Percentiles rank a stretch among this genome's conserved stretches.
phyloP scores from a whole-genome alignment of 208 protist species.

The Phytomonas sp. region DNA sequence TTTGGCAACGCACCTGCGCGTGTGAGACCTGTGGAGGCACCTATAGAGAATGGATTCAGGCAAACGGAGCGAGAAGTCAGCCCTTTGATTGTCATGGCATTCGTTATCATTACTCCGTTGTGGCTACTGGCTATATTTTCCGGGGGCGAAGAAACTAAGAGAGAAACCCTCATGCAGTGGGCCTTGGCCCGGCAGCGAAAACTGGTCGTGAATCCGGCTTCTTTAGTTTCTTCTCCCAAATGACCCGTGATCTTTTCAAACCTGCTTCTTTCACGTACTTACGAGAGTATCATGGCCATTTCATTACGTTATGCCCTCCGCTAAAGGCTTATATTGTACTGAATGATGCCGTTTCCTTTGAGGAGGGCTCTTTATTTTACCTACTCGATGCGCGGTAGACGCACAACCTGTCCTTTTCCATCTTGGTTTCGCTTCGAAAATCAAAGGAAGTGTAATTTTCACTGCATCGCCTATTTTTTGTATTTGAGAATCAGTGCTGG shows the following conservation, averaged over 20 bases:
- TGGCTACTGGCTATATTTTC: constrained; percentile 23
- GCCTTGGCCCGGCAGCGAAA: too few relatives aligned
- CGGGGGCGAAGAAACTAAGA: neutral
- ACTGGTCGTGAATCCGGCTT: too few relatives aligned
- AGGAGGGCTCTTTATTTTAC: too few relatives aligned
- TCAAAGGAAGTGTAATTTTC: neutral
- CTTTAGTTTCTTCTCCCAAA: too few relatives aligned
- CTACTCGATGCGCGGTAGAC: too few relatives aligned
- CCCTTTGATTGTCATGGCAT: constrained; percentile 31
- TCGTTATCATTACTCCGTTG: constrained; percentile 43
- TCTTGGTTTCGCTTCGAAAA: neutral
- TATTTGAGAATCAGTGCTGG: neutral
- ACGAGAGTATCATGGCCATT: too few relatives aligned
- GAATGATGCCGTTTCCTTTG: too few relatives aligned
- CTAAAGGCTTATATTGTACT: too few relatives aligned
- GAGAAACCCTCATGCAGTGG: too few relatives aligned
- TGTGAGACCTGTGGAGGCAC: constrained; percentile 37
- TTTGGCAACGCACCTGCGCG: constrained; percentile 55
- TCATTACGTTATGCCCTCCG: too few relatives aligned
- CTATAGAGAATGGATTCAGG: constrained; percentile 22
- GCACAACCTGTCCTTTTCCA: neutral
- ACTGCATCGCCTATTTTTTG: neutral
- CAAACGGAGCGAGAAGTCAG: constrained; percentile 50
- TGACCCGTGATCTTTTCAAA: too few relatives aligned
- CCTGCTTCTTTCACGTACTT: too few relatives aligned